Base-by-base conservation (phyloP, 164 flowering plant genomes). In the Protea cynaroides region DNA sequence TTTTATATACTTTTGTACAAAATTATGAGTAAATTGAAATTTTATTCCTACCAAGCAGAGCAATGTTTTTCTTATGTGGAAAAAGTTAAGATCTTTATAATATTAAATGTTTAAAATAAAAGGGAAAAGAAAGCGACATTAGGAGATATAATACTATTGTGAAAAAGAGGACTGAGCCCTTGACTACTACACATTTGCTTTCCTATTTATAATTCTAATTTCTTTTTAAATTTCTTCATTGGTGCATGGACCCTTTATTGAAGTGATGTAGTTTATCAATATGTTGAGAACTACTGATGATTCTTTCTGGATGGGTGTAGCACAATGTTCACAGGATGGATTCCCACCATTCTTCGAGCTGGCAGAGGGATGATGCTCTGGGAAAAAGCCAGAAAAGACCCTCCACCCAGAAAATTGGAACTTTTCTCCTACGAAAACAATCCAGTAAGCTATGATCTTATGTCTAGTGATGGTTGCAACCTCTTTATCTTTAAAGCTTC, bases 351-450 rank as follows among this genome's bases (percentile, higher is more conserved):
- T 71, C 79, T 86, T 56, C 79, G 95, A 78, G 91, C 95, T 11
- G 95, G 91, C 21, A 79, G 89, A 74, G 88, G 95, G 67, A 82
- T 88, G 95, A 76, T 80, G 22, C 62, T 86, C 24, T 88, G 95
- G 91, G 82, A 73, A 53, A 82, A 75, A 63, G 79, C 88, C 47
- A 73, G 25, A 52, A 50, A 18, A 37, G 85, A 84, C 25, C 72
- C 78, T 37, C 91, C 95, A 50, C 69, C 81, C 11, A 52, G 67
- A 49, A 84, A 69, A 78, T 62, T 86, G 78, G 83, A 86, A 68
- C 82, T 86, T 52, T 88, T 83, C 79, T 84, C 91, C 40, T 83
- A 77, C 59, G 95, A 88, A 75, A 88, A 88, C 62, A 88, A 84
- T 67, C 81, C 82, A 22, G 89, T 83, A 78, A 72, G 78, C 22